A percentile compares a stretch with the other conserved stretches of the same genome.
Evolutionary conservation across 2,329 filamentous ascomycete genomes (phyloP).

Genomic region (Alternaria arbusti): DNA sequence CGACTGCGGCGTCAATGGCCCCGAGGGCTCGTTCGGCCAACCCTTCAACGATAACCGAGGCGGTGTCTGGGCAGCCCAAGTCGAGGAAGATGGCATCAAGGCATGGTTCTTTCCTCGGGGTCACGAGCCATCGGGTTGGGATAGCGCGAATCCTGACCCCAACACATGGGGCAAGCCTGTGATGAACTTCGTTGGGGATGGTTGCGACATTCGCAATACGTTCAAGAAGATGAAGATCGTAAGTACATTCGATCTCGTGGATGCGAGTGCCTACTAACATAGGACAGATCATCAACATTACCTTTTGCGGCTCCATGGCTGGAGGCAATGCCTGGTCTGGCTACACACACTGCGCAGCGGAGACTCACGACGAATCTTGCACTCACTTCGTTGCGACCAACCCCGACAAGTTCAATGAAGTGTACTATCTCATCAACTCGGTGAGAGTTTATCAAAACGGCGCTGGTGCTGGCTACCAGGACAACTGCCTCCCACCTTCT

Average conservation of each 20-base stretch:
- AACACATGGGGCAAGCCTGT: constrained; percentile 50
- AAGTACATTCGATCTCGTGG: background rate
- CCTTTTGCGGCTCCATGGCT: constrained; percentile 53
- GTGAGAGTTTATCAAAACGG: constrained; percentile 13
- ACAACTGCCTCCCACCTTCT: background rate
- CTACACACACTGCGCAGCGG: constrained; percentile 6
- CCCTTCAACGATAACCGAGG: constrained; percentile 47
- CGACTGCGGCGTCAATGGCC: constrained; percentile 20
- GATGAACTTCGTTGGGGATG: constrained; percentile 39
- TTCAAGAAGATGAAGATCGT: constrained; percentile 30
- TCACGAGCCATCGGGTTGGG: constrained; percentile 55
- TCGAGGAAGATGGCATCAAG: constrained; percentile 54
- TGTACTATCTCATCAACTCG: constrained; percentile 28
- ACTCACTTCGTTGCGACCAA: constrained; percentile 24
- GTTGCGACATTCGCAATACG: constrained; percentile 52
- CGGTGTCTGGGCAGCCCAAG: constrained; percentile 59
- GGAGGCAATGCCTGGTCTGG: constrained; percentile 58
- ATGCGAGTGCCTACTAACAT: background rate
- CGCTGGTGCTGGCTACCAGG: background rate
- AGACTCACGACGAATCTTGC: constrained; percentile 55
- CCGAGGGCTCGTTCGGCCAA: constrained; percentile 21
- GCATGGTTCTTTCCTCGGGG: constrained; percentile 60
- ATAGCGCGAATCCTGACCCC: constrained; percentile 52
- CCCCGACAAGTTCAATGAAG: constrained; percentile 26
- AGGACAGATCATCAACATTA: constrained; percentile 51